These are phyloP conservation scores for Alternaria infectoria DNA, from an alignment of 2,329 filamentous ascomycete genomes.

Conservation along the genomic window DNA sequence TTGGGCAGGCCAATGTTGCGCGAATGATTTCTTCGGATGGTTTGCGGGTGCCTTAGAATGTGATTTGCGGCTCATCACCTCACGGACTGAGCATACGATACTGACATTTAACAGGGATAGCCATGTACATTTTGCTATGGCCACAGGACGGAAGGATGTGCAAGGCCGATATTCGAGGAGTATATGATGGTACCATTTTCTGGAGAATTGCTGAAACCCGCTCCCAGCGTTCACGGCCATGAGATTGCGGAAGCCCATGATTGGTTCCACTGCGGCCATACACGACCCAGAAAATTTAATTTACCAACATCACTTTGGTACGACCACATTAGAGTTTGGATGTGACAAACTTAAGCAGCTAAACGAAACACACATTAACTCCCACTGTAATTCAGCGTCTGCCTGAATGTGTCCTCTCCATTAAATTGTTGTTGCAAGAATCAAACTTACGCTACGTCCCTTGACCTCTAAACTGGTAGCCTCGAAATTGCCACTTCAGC, in stretches of 20 bases:
- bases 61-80: conserved; percentile 1
- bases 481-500: not conserved
- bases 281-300: not conserved
- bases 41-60: conserved; percentile 26
- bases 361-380: not conserved
- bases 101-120: conserved; percentile 20
- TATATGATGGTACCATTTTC: conserved; percentile 37
- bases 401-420: not conserved
- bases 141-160: conserved; percentile 20
- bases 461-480: not conserved
- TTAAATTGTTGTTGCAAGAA: not conserved
- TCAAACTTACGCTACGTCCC: not conserved
- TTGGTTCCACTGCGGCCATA: not conserved
- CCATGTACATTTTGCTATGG: conserved; percentile 27
- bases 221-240: not conserved
- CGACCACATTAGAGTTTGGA: not conserved
- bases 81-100: not conserved
- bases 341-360: not conserved
- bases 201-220: conserved; percentile 14
- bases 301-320: not conserved
- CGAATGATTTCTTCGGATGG: conserved; percentile 26
- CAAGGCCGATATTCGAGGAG: conserved; percentile 19
- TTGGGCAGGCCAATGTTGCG: conserved; percentile 22
- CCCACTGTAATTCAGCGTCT: not conserved
- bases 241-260: not conserved